Evolutionary conservation across 352 stramenopile genomes (phyloP), one percentile per base, ranked within the genome.

Genomic region (Phytophthora sansomeana): DNA sequence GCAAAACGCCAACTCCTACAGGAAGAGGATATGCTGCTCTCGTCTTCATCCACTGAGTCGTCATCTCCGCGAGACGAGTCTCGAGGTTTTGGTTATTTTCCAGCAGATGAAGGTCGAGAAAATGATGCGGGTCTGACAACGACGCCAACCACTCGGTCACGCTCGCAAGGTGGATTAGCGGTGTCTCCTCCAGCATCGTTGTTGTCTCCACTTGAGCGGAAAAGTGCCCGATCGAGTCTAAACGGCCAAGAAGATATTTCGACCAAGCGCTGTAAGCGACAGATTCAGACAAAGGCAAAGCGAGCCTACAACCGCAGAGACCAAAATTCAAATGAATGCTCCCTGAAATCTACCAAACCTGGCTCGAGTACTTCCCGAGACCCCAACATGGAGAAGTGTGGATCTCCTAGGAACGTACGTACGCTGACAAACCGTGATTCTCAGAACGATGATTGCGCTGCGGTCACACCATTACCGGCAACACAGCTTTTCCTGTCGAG

Each of bases 401-500:
- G 53, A 2, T 58, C 58, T 16, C n/a, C 44, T 60, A 44, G 21
- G 16, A 49, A 19, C 50, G 14, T n/a, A 32, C 24, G 17, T 35
- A 39, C 33, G 14, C 41, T 46, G 32, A 24, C 24, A 36, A 11
- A 14, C n/a, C 24, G 32, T 33, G 59, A 66, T 21, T n/a, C 55
- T 44, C 35, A 59, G 5, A 35, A 5, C 24, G 52, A 58, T 6
- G 43, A 64, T 36, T 30, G 51, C 38, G 47, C 21, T 41, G 21
- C 32, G 6, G 39, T 71, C 43, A 71, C 57, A 6, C 80, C 80
- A 33, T 58, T 91, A 9, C 80, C 83, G 30, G 83, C 78, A 6
- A 91, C 80, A 7, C 73, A 87, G 17, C 58, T 69, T 4, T 91
- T 91, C 65, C 55, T 88, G 13, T 73, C 78, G 2, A 89, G 78